Conservation (phyloP, 768 basidiomycete genomes). For the Floccularia luteovirens region DNA sequence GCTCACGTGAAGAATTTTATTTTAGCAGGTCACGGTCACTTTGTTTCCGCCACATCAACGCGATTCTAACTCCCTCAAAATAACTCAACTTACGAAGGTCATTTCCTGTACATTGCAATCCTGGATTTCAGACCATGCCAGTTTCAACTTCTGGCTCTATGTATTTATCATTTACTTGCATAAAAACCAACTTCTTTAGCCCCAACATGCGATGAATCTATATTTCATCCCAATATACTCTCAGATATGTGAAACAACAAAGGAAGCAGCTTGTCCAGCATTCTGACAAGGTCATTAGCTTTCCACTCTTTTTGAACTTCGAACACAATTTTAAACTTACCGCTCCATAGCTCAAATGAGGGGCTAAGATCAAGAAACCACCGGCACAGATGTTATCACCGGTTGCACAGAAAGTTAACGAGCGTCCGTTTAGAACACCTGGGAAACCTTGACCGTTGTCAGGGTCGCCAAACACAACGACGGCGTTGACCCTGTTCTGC, state of each 20-base stretch:
- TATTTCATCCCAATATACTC: too few relatives aligned
- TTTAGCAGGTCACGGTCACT: too few relatives aligned
- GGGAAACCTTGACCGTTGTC: slow-evolving; percentile 14
- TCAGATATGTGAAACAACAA: slow-evolving; percentile 7
- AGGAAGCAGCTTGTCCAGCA: slow-evolving; percentile 5
- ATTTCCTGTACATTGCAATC: too few relatives aligned
- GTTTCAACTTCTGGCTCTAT: too few relatives aligned
- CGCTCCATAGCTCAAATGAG: slow-evolving; percentile 14
- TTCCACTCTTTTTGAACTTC: background rate
- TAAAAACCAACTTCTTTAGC: too few relatives aligned
- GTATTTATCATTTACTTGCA: too few relatives aligned
- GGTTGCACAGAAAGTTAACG: slow-evolving; percentile 12
- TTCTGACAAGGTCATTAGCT: slow-evolving; percentile 1
- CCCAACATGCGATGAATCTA: too few relatives aligned
- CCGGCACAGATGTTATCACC: slow-evolving; percentile 15
- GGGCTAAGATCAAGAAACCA: slow-evolving; percentile 9
- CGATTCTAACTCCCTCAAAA: too few relatives aligned
- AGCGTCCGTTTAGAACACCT: slow-evolving; percentile 7
- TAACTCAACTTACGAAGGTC: too few relatives aligned
- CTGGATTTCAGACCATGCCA: too few relatives aligned
- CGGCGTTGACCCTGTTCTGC: slow-evolving; percentile 13
- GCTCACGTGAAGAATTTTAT: too few relatives aligned
- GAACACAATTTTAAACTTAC: slow-evolving; percentile 6
- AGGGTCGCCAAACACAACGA: slow-evolving; percentile 17
- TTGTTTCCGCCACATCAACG: too few relatives aligned